Percentiles rank a stretch among this genome's conserved stretches.
phyloP scores from a whole-genome alignment of 148 eudicot genomes.

The Arctostaphylos glauca region DNA sequence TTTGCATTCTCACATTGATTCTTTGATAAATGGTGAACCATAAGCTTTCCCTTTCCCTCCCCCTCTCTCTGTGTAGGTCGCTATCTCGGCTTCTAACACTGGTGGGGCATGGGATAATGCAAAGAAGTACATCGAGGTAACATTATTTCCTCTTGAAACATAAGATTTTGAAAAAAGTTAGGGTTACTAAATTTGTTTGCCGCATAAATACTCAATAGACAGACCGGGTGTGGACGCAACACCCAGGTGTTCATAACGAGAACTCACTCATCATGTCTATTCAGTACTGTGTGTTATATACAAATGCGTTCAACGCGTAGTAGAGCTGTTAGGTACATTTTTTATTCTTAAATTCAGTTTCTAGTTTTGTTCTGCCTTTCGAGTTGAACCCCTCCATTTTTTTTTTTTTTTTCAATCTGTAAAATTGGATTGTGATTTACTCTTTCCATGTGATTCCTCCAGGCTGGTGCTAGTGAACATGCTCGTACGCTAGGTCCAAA shows the following conservation, averaged over 20 bases:
- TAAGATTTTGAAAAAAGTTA: background rate
- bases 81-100: slow-evolving; percentile 24
- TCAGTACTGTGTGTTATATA: no score
- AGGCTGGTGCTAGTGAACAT: slow-evolving; percentile 22
- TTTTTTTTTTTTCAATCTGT: background rate
- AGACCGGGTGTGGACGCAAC: background rate
- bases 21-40: background rate
- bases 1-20: background rate
- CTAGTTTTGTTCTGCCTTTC: background rate
- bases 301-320: background rate
- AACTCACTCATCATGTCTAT: background rate
- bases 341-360: background rate
- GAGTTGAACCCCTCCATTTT: background rate
- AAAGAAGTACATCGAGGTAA: slow-evolving; percentile 82
- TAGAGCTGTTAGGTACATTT: background rate
- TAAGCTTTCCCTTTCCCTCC: background rate
- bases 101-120: slow-evolving; percentile 99
- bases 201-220: background rate
- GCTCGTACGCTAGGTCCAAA: slow-evolving; percentile 18
- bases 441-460: background rate
- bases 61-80: slow-evolving; percentile 4
- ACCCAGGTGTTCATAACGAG: background rate
- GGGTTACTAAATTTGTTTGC: background rate
- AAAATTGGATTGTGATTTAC: background rate
- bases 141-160: background rate